Evolutionary conservation across 352 stramenopile genomes (phyloP).

Genomic region (Globisporangium uncinulatum): DNA sequence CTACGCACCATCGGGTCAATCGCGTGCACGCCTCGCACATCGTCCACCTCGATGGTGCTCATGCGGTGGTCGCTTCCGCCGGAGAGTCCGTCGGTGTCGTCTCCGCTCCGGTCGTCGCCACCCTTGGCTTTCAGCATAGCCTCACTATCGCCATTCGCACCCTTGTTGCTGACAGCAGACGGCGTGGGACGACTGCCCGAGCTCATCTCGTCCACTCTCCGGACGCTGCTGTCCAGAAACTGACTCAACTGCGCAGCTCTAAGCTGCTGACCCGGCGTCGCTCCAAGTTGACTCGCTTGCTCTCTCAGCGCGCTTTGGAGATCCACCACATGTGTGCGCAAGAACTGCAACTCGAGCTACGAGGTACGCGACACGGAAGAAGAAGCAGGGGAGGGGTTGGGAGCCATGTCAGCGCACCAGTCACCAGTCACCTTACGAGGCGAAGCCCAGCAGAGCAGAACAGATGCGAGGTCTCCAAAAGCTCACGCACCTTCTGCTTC

Average conservation of each 20-base stretch:
- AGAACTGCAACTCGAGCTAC: slow-evolving; percentile 74
- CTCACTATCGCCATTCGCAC: slow-evolving; percentile 22
- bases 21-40: slow-evolving; percentile 34
- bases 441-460: not conserved
- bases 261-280: slow-evolving; percentile 32
- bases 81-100: slow-evolving; percentile 36
- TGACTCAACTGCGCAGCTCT: slow-evolving; percentile 39
- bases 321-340: slow-evolving; percentile 76
- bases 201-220: slow-evolving; percentile 77
- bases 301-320: slow-evolving; percentile 67
- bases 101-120: slow-evolving; percentile 30
- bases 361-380: not conserved
- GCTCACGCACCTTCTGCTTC: slow-evolving; percentile 60
- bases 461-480: not conserved
- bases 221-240: slow-evolving; percentile 66
- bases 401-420: too few relatives aligned
- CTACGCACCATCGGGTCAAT: slow-evolving; percentile 31
- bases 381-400: too few relatives aligned
- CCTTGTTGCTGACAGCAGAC: slow-evolving; percentile 19
- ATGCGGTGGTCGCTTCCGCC: slow-evolving; percentile 28
- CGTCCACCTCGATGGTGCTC: slow-evolving; percentile 59
- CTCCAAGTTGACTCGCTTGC: slow-evolving; percentile 45
- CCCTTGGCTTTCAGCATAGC: slow-evolving; percentile 14
- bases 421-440: too few relatives aligned
- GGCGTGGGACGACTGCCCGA: slow-evolving; percentile 35